Percentiles rank a stretch among this genome's conserved stretches.
These are phyloP conservation scores for Garcia nutans DNA, from an alignment of 345 rosid species.

Conservation along the genomic window DNA sequence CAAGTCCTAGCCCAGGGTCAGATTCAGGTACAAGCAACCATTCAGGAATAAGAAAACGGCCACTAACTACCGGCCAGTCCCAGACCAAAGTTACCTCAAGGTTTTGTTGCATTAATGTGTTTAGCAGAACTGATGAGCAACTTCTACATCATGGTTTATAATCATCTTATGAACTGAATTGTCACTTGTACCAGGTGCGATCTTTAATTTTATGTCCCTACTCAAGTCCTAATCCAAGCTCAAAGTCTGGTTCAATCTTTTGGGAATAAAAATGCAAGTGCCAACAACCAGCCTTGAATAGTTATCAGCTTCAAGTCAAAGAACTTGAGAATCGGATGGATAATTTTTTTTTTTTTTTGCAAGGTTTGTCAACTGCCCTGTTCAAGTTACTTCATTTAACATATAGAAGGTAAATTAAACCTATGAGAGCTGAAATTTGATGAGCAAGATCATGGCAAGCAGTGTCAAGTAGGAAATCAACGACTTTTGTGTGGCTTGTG, in stretches of 20 bases:
- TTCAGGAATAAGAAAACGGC: no score
- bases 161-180: neutral
- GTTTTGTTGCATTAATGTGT: no score
- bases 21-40: no score
- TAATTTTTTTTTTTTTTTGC: conserved; percentile 3
- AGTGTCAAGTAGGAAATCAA: neutral
- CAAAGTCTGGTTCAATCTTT: neutral
- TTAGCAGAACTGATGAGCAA: no score
- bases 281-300: conserved; percentile 9
- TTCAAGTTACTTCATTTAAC: conserved; percentile 16
- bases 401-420: conserved; percentile 20
- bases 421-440: conserved; percentile 5
- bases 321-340: neutral
- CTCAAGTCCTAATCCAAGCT: neutral
- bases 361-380: conserved; percentile 27
- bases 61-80: no score
- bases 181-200: conserved; percentile 15
- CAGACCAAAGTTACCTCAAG: no score
- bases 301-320: neutral
- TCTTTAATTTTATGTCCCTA: conserved; percentile 5
- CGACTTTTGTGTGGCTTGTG: conserved; percentile 16
- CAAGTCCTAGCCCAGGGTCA: neutral
- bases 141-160: neutral
- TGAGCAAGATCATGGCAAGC: neutral
- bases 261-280: conserved; percentile 10